Evolutionary conservation across 192 early-diverging fungal species (phyloP), one percentile per base, ranked within the genome.

Genomic region (Coemansia sp.): DNA sequence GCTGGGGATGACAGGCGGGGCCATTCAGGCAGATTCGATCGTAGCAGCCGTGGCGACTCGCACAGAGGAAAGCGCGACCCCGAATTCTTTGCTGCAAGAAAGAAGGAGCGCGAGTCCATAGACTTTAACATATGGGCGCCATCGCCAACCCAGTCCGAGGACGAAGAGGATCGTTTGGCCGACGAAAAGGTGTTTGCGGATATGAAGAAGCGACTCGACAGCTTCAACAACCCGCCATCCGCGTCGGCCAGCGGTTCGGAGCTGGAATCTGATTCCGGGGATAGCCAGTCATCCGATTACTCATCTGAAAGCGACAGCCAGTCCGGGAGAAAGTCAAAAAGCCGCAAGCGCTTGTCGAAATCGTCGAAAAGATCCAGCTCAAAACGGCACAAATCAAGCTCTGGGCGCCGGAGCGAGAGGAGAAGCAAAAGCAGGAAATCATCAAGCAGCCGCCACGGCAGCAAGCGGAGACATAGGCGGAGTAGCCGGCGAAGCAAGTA

Each of bases 51-150:
- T n/a, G 26, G 49, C 20, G 38, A 39, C 39, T 28, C 30, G 11
- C 32, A 20, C 19, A 37, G 59, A 28, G 53, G 54, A 17, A 40
- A 42, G 13, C 49, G 49, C 2, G 64, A 63, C 14, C 54, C 63
- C n/a, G 64, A 71, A 27, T 63, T 59, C 36, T 40, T 64, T 32
- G 53, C 40, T 17, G 49, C 62, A 24, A 52, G 81, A 26, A 60
- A 65, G 18, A 59, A 51, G 0, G 50, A 80, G 33, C 63, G 80
- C 4, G 50, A 78, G 18, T 51, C 60, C 2, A 77, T 50, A 24
- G 29, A 60, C 18, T 71, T 77, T 30, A 77, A 78, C 0, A 79
- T 84, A 18, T 84, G 82, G 82, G 64, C 79, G 9, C 47, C 77
- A 14, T 80, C 82, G 1, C 82, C 80, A 10, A 76, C 82, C 0